Conservation (phyloP, 345 rosid genomes). For the Salix caprea region DNA sequence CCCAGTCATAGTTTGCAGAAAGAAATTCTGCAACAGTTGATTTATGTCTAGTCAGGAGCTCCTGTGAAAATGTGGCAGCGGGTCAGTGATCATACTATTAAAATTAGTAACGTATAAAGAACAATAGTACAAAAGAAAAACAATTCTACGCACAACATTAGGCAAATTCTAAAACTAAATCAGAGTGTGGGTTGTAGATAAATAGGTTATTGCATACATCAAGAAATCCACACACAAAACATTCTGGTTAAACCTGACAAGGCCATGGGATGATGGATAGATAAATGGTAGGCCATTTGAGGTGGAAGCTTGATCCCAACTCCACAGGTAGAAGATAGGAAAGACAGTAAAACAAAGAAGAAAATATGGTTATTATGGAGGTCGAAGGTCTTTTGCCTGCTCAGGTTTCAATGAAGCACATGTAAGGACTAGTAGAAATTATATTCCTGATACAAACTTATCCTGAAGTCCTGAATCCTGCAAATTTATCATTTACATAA, state of each 20-base stretch:
- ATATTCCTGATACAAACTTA: neutral
- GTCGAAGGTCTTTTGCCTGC: neutral
- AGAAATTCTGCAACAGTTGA: conserved; percentile 47
- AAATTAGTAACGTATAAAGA: neutral
- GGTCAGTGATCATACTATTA: conserved; percentile 7
- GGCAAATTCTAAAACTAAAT: neutral
- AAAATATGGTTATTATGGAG: neutral
- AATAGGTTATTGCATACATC: neutral
- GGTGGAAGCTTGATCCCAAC: neutral
- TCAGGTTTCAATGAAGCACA: neutral
- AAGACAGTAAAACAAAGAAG: neutral
- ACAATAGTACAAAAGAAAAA: neutral
- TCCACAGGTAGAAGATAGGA: neutral
- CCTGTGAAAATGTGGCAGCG: conserved; percentile 21
- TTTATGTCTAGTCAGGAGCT: conserved; percentile 49
- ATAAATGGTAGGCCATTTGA: neutral
- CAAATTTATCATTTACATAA: neutral
- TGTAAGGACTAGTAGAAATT: neutral
- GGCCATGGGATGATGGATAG: neutral
- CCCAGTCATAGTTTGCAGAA: conserved; percentile 44
- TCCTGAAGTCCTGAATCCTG: neutral
- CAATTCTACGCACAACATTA: neutral
- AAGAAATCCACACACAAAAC: neutral
- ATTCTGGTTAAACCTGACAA: neutral
- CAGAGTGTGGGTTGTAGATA: neutral